Evolutionary conservation across 2,329 filamentous ascomycete species (phyloP), one percentile per base, ranked within the genome.

Genomic region (Rutstroemia sp.): DNA sequence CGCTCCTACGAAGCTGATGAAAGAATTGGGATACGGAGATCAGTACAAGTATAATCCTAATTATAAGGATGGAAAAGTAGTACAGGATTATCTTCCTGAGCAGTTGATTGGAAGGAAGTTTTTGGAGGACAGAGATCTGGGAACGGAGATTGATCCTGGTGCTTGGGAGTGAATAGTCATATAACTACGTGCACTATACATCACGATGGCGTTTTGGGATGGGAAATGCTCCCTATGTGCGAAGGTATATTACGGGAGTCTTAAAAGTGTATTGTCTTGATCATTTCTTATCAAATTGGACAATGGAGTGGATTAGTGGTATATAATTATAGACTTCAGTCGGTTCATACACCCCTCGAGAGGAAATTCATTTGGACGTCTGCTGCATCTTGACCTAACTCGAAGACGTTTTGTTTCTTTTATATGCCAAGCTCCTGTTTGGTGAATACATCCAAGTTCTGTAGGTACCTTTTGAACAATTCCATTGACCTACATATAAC

Each of bases 31-130:
- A 0, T 95, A 91, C 67, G 92, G 92, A 0, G 86, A 84, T 50
- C 88, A 91, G 69, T 99, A 99, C 72, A 97, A 97, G 72, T 97
- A 99, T 68, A 95, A 95, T 63, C 94, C 94, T 0, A 89, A 95
- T 64, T 99, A 92, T 67, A 73, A 81, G 51, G 83, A 92, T 59
- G 94, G 94, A 0, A 82, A 75, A 63, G 92, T 97, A 0, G 80
- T 77, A 61, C 94, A 99, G 73, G 87, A 92, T 23, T 99, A 97
- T 71, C 72, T 99, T n/a, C 94, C 94, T 0, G 86, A 89, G 10
- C 80, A 81, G 55, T 71, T 99, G 7, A 70, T 76, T 38, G 90
- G 86, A 0, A 78, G 87, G 48, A 76, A 67, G 19, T 97, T 97
- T 67, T 71, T 97, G 39, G 90, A 95, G 67, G 84, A 91, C 4